These are phyloP conservation scores for Colletotrichum sp. DNA, from an alignment of 2,329 filamentous ascomycete species.

Conservation along the genomic window DNA sequence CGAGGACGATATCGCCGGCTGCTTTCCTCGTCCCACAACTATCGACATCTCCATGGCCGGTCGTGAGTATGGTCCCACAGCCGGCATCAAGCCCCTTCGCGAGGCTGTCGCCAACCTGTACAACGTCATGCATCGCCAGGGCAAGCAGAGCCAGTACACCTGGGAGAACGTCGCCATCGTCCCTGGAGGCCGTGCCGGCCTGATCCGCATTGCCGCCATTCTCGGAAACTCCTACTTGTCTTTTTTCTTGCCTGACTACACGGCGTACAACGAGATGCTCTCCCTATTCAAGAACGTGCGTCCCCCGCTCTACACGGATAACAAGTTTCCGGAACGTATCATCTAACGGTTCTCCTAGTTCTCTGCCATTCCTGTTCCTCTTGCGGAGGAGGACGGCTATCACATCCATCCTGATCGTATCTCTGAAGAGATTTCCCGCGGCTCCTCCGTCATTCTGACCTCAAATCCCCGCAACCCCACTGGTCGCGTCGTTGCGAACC, in stretches of 20 bases:
- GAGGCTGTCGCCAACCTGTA: constrained; percentile 91
- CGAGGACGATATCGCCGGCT: constrained; percentile 89
- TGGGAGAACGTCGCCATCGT: constrained; percentile 99
- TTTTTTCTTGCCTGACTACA: constrained; percentile 96
- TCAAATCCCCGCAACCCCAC: constrained; percentile 97
- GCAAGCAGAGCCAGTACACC: constrained; percentile 87
- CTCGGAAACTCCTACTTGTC: constrained; percentile 90
- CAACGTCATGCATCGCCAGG: constrained; percentile 89
- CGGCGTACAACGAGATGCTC: constrained; percentile 97
- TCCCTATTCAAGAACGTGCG: constrained; percentile 87
- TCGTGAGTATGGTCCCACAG: constrained; percentile 91
- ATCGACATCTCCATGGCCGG: constrained; percentile 81
- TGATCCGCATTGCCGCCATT: constrained; percentile 94
- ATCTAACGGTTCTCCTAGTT: constrained; percentile 58
- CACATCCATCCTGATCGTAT: constrained; percentile 95
- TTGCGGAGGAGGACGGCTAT: constrained; percentile 86
- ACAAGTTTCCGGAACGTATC: not conserved
- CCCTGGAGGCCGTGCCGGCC: constrained; percentile 86
- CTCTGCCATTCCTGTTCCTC: constrained; percentile 83
- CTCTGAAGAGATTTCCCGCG: constrained; percentile 85
- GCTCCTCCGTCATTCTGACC: constrained; percentile 87
- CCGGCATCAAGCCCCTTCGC: constrained; percentile 88
- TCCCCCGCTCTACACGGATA: not conserved
- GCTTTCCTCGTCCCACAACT: constrained; percentile 79
- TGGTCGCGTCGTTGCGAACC: constrained; percentile 83